Evolutionary conservation across 805 yeast species (phyloP).

Genomic region (Teunomyces funiuensis): DNA sequence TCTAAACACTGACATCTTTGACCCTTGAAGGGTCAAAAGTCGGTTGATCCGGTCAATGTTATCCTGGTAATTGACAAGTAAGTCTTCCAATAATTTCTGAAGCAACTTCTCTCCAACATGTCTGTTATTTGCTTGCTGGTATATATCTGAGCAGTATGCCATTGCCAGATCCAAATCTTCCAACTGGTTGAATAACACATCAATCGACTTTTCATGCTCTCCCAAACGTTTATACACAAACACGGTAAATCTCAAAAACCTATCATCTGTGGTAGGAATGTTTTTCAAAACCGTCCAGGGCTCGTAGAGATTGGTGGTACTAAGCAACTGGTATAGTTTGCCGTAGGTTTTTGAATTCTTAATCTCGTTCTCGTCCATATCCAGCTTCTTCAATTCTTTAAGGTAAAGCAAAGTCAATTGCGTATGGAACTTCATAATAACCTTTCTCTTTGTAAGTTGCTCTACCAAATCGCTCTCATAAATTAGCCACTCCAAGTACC

Average conservation of each 20-base stretch:
- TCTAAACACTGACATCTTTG: slow-evolving; percentile 44
- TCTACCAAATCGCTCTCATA: slow-evolving; percentile 35
- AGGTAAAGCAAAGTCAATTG: slow-evolving; percentile 34
- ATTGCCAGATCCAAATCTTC: slow-evolving; percentile 60
- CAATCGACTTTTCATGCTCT: slow-evolving; percentile 62
- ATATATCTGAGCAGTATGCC: slow-evolving; percentile 55
- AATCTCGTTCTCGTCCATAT: slow-evolving; percentile 11
- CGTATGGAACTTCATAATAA: slow-evolving; percentile 32
- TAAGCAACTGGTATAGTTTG: slow-evolving; percentile 35
- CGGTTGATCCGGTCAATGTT: slow-evolving; percentile 38
- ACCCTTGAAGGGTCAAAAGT: slow-evolving; percentile 45
- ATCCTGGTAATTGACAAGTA: slow-evolving; percentile 39
- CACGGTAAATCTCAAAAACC: slow-evolving; percentile 48
- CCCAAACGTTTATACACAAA: slow-evolving; percentile 58
- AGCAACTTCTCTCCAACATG: slow-evolving; percentile 44
- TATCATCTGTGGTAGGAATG: slow-evolving; percentile 33
- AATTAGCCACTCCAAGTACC: slow-evolving; percentile 49
- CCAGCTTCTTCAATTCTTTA: slow-evolving; percentile 18
- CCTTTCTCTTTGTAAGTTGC: slow-evolving; percentile 12
- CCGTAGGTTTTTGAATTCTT: slow-evolving; percentile 20
- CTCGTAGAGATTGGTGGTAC: slow-evolving; percentile 31
- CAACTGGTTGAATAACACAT: slow-evolving; percentile 57
- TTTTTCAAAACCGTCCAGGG: slow-evolving; percentile 35
- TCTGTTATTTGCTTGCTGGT: slow-evolving; percentile 30
- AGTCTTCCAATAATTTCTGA: slow-evolving; percentile 50